Percentiles rank a stretch among this genome's conserved stretches.
These are phyloP conservation scores for Biscutella laevigata DNA, from an alignment of 441 rosid genomes.

Conservation along the genomic window DNA sequence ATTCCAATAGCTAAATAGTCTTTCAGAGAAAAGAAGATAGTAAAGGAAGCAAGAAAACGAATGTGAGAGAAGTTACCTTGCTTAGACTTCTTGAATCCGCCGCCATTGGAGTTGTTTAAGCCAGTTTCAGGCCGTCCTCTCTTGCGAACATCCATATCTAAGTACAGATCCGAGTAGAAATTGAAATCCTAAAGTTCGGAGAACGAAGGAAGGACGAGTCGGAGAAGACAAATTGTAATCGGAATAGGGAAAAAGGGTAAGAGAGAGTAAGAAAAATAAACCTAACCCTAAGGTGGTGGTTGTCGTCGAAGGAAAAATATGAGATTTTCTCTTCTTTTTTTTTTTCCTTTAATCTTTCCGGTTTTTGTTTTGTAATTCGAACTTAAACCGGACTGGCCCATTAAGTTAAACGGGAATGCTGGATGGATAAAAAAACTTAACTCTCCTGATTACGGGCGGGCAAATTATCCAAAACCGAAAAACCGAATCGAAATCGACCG, in stretches of 20 bases:
- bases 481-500: no score
- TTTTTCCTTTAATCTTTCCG: neutral
- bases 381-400: conserved; percentile 12
- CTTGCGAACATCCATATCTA: conserved; percentile 57
- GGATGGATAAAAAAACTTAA: no score
- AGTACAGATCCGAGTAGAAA: conserved; percentile 20
- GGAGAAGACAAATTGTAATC: conserved; percentile 22
- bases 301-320: conserved; percentile 16
- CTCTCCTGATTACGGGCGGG: no score
- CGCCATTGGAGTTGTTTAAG: conserved; percentile 45
- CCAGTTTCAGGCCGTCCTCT: conserved; percentile 53
- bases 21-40: no score
- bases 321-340: conserved; percentile 4
- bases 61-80: conserved; percentile 42
- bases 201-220: conserved; percentile 10
- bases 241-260: neutral
- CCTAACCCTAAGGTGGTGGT: conserved; percentile 24
- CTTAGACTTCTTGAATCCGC: conserved; percentile 56
- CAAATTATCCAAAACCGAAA: no score
- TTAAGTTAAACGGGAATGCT: no score
- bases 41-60: neutral
- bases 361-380: conserved; percentile 1
- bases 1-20: neutral
- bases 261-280: conserved; percentile 15
- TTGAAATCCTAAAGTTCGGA: neutral